phyloP scores from a whole-genome alignment of 2,329 filamentous ascomycete genomes.

The Cryoendolithus antarcticus region DNA sequence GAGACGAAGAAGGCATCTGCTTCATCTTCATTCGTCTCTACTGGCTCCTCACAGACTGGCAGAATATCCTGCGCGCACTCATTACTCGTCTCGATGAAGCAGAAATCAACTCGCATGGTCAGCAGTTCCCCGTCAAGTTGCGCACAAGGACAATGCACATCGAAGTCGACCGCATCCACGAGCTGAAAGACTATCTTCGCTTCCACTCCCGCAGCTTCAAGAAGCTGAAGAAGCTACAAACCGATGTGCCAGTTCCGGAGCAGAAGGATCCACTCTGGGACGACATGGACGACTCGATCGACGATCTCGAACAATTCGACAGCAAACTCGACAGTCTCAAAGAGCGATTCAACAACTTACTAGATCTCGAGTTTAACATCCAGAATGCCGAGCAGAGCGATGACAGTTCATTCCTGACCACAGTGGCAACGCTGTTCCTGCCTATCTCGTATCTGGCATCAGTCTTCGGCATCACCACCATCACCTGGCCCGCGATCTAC shows the following conservation, averaged over 20 bases:
- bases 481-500: constrained; percentile 19
- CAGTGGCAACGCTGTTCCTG: constrained; percentile 24
- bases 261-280: constrained; percentile 22
- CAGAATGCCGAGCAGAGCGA: constrained; percentile 24
- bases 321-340: constrained; percentile 22
- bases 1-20: constrained; percentile 25
- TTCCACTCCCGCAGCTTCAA: constrained; percentile 24
- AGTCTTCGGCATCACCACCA: constrained; percentile 25
- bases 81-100: constrained; percentile 22
- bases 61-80: constrained; percentile 26
- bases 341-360: constrained; percentile 27
- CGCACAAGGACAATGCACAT: constrained; percentile 11
- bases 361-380: constrained; percentile 29
- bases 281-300: constrained; percentile 24
- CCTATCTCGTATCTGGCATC: constrained; percentile 24
- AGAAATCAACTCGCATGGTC: constrained; percentile 22
- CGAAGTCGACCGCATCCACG: constrained; percentile 23
- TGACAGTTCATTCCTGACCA: constrained; percentile 21
- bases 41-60: constrained; percentile 25
- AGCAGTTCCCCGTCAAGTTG: constrained; percentile 19
- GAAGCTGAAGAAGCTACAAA: constrained; percentile 24
- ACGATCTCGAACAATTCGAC: constrained; percentile 25
- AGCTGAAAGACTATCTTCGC: constrained; percentile 24
- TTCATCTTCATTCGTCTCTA: constrained; percentile 25
- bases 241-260: constrained; percentile 17